phyloP scores from a whole-genome alignment of 176 grass and related monocot species.

The Urochloa ruziziensis region DNA sequence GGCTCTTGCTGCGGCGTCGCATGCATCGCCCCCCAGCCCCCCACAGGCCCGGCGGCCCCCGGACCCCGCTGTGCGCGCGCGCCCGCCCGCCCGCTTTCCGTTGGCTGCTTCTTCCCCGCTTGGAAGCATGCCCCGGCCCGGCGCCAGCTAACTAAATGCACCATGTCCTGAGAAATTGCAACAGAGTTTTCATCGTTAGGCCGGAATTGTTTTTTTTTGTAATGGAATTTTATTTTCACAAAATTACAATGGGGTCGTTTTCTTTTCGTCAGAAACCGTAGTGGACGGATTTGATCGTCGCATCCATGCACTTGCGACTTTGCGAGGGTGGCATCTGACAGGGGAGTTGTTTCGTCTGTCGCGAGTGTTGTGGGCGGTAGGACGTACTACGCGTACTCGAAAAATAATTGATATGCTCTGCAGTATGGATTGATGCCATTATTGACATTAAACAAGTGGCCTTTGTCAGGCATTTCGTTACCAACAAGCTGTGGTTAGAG shows the following conservation, averaged over 20 bases:
- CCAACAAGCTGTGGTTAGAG: not conserved
- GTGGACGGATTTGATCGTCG: too few relatives aligned
- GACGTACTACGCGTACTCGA: not conserved
- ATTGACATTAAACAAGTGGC: not conserved
- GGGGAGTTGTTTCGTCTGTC: not conserved
- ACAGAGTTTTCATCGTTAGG: not conserved
- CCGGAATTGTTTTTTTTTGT: not conserved
- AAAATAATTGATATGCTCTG: not conserved
- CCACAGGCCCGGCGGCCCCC: too few relatives aligned
- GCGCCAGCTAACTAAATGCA: not conserved
- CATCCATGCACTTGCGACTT: not conserved
- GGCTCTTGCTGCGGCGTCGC: conserved; percentile 21
- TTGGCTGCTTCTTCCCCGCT: not conserved
- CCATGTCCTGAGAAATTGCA: not conserved
- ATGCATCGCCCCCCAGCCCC: not conserved
- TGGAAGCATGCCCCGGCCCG: not conserved
- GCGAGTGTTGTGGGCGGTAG: not conserved
- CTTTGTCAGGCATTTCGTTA: conserved; percentile 25
- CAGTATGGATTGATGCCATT: not conserved
- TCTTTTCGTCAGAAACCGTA: too few relatives aligned
- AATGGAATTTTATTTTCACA: not conserved
- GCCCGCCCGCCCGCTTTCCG: not conserved
- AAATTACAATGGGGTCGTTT: not conserved
- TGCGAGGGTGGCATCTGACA: not conserved
- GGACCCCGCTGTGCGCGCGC: not conserved